A percentile compares a stretch with the other conserved stretches of the same genome.
Conservation (phyloP, 148 eudicot species). For the Linanthus parryae region DNA sequence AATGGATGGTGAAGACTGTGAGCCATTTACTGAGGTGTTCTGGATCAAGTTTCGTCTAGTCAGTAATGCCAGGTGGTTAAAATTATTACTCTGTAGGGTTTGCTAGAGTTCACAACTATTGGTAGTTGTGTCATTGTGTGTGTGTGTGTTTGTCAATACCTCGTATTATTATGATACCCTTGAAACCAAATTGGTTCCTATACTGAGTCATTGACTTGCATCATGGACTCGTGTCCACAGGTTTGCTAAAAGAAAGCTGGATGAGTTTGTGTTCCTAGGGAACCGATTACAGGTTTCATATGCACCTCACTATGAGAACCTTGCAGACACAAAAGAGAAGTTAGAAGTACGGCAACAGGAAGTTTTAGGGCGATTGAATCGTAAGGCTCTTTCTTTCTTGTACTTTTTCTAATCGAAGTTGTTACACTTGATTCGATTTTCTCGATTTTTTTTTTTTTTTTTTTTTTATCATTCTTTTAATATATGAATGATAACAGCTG, state of each 20-base stretch:
- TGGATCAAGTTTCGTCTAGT: constrained; percentile 75
- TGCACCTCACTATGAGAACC: constrained; percentile 72
- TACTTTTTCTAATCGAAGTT: neutral
- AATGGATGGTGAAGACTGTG: constrained; percentile 93
- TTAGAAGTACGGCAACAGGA: constrained; percentile 81
- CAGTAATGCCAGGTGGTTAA: constrained; percentile 63
- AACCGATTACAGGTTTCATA: constrained; percentile 79
- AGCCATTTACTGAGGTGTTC: constrained; percentile 75
- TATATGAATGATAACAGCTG: constrained; percentile 35
- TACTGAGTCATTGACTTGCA: too few relatives aligned
- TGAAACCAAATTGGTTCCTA: too few relatives aligned
- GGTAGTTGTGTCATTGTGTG: too few relatives aligned
- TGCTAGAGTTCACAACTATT: too few relatives aligned
- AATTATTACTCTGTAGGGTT: constrained; percentile 3
- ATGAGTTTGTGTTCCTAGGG: constrained; percentile 77
- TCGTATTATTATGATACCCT: too few relatives aligned
- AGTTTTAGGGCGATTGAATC: constrained; percentile 60
- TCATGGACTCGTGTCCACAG: too few relatives aligned
- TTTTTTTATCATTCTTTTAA: neutral
- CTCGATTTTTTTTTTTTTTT: neutral
- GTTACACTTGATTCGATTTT: neutral
- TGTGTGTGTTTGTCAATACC: too few relatives aligned
- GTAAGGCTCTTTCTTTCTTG: constrained; percentile 27
- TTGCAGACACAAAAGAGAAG: constrained; percentile 81
- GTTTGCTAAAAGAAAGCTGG: constrained; percentile 89